These are phyloP conservation scores for Teratosphaeria viscida DNA, from an alignment of 2,329 filamentous ascomycete genomes.

Conservation along the genomic window DNA sequence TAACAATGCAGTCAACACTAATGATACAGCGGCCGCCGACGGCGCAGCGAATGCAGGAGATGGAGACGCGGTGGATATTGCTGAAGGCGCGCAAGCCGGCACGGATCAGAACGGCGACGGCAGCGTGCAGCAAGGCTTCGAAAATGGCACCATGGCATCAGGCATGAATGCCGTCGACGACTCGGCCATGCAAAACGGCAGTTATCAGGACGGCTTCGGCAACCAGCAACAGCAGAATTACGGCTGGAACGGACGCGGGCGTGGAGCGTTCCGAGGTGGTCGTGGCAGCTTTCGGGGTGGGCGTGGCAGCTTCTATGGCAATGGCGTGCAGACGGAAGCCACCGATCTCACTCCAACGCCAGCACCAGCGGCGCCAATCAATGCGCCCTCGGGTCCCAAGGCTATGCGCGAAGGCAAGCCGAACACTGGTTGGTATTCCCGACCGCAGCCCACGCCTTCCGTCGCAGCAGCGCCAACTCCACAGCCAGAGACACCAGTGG, in stretches of 20 bases:
- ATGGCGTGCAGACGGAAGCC: slow-evolving; percentile 10
- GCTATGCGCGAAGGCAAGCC: slow-evolving; percentile 85
- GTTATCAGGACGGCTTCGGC: neutral
- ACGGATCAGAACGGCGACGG: slow-evolving; percentile 1
- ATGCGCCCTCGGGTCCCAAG: slow-evolving; percentile 82
- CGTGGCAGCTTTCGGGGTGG: slow-evolving; percentile 39
- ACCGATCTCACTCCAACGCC: slow-evolving; percentile 18
- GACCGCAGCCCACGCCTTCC: slow-evolving; percentile 11
- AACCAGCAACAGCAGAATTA: slow-evolving; percentile 8
- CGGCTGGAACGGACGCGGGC: slow-evolving; percentile 21
- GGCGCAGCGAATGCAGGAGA: neutral
- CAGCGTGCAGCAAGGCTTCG: neutral
- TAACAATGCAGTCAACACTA: slow-evolving; percentile 20
- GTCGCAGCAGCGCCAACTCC: slow-evolving; percentile 4
- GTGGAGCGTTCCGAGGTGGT: slow-evolving; percentile 34
- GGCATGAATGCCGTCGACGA: neutral
- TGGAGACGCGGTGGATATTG: neutral
- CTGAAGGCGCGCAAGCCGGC: neutral
- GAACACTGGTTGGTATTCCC: slow-evolving; percentile 60
- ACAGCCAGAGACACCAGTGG: slow-evolving; percentile 1
- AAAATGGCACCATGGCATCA: neutral
- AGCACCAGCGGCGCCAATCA: slow-evolving; percentile 24
- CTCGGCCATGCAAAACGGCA: neutral
- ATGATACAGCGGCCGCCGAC: slow-evolving; percentile 2
- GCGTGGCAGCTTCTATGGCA: slow-evolving; percentile 23